phyloP scores from a whole-genome alignment of 139 green algal genomes.

The Nannochloris sp. region DNA sequence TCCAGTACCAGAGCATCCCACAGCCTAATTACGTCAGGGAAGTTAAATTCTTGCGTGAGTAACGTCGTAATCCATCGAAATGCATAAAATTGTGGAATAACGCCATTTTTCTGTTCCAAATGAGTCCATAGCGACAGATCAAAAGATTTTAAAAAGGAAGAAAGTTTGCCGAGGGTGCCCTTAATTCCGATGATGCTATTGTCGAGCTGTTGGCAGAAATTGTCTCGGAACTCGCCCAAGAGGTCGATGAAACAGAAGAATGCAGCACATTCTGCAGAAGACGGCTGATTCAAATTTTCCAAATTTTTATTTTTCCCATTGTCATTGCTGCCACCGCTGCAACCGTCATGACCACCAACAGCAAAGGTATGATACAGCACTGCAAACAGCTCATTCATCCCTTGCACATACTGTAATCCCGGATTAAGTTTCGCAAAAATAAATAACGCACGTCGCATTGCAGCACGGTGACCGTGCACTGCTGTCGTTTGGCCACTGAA shows the following conservation, averaged over 20 bases:
- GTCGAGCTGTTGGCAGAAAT: conserved; percentile 91
- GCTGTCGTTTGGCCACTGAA: conserved; percentile 63
- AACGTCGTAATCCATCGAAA: conserved; percentile 94
- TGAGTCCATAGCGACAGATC: conserved; percentile 4
- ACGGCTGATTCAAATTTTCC: not conserved
- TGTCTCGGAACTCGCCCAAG: conserved; percentile 79
- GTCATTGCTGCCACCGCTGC: not conserved
- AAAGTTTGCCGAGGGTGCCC: conserved; percentile 67
- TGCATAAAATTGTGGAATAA: conserved; percentile 88
- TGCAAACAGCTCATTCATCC: conserved; percentile 97
- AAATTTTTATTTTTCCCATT: conserved; percentile 14
- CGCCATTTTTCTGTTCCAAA: conserved; percentile 4
- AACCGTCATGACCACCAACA: not conserved
- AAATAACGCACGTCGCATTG: conserved; percentile 80
- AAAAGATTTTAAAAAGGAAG: conserved; percentile 39
- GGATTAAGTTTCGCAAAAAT: conserved; percentile 98
- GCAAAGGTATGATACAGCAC: conserved; percentile 86
- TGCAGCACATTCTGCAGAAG: conserved; percentile 69
- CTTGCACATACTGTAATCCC: conserved; percentile 90
- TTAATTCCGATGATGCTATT: conserved; percentile 82
- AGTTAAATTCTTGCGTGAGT: conserved; percentile 78
- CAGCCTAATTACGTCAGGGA: conserved; percentile 73
- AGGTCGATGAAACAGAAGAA: conserved; percentile 92
- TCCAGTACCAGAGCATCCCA: conserved; percentile 88
- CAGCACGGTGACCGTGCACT: conserved; percentile 18